Percentiles rank a stretch among this genome's conserved stretches.
Conservation (phyloP, 1,139 yeast genomes). For the Debaryomycetaceae sp. region DNA sequence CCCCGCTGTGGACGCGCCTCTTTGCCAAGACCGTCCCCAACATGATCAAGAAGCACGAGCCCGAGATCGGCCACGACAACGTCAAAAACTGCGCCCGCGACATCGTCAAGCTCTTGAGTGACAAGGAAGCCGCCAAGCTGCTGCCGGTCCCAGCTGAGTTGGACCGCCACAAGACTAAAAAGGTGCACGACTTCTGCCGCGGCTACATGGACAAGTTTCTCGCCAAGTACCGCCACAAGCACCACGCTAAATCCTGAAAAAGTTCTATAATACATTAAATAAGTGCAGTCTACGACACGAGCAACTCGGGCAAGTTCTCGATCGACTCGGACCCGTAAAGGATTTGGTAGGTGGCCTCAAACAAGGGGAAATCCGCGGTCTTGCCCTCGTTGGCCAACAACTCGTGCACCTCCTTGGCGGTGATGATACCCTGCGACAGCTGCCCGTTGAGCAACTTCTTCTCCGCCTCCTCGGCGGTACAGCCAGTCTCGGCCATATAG, state of each 20-base stretch:
- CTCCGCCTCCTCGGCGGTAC: conserved; percentile 39
- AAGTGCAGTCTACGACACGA: conserved; percentile 16
- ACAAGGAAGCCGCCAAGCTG: conserved; percentile 55
- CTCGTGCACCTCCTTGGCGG: conserved; percentile 47
- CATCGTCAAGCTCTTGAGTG: conserved; percentile 56
- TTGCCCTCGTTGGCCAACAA: conserved; percentile 32
- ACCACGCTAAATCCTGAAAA: not conserved
- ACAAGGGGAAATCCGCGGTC: conserved; percentile 38
- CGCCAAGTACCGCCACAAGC: conserved; percentile 43
- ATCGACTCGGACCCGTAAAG: conserved; percentile 39
- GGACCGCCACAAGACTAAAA: conserved; percentile 58
- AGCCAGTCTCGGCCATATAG: conserved; percentile 45
- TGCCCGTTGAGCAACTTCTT: conserved; percentile 45
- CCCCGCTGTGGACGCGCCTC: conserved; percentile 47
- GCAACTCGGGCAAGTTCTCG: conserved; percentile 39
- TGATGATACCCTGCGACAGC: conserved; percentile 47
- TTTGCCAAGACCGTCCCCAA: conserved; percentile 83
- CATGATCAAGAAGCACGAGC: conserved; percentile 61
- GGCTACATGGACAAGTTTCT: conserved; percentile 74
- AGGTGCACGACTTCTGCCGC: conserved; percentile 61
- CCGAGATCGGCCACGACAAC: conserved; percentile 65
- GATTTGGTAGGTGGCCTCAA: conserved; percentile 46
- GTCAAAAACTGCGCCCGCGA: conserved; percentile 79
- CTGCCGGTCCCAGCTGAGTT: conserved; percentile 52
- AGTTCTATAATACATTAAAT: conserved; percentile 5